Conservation (phyloP, 208 protist species). For the Zelonia costaricensis region DNA sequence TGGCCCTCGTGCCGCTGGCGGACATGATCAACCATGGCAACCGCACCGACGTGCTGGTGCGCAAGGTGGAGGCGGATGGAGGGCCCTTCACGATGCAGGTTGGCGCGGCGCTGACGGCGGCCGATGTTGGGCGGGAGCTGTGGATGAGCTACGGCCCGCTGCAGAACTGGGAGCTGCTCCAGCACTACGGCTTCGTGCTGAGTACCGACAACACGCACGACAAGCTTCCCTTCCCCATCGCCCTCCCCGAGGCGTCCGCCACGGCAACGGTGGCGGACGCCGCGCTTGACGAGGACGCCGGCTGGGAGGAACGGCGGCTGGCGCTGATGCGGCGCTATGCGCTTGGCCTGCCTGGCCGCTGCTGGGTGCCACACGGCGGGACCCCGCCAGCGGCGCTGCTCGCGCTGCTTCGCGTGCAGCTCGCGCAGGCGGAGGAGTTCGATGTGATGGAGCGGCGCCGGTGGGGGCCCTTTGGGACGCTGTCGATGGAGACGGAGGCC, state of each 20-base stretch:
- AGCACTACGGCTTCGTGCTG: conserved; percentile 92
- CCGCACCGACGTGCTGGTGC: conserved; percentile 75
- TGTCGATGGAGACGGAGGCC: conserved; percentile 60
- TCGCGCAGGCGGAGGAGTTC: conserved; percentile 80
- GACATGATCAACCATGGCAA: conserved; percentile 93
- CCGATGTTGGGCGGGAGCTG: conserved; percentile 75
- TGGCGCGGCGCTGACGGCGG: conserved; percentile 53
- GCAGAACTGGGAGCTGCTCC: conserved; percentile 92
- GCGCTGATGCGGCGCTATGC: conserved; percentile 45
- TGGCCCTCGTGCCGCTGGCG: conserved; percentile 78
- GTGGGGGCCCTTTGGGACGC: conserved; percentile 49
- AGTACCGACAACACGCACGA: conserved; percentile 73
- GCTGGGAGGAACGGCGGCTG: conserved; percentile 59
- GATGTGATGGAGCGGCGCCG: conserved; percentile 42
- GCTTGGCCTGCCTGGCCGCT: conserved; percentile 51
- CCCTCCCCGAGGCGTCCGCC: conserved; percentile 21
- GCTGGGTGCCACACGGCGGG: conserved; percentile 64
- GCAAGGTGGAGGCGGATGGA: conserved; percentile 57
- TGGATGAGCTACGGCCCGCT: conserved; percentile 94
- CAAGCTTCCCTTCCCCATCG: conserved; percentile 81
- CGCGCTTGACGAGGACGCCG: background rate
- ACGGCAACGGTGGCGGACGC: background rate
- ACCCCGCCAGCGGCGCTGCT: conserved; percentile 61
- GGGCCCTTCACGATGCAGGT: conserved; percentile 86
- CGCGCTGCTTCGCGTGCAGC: conserved; percentile 72